Base-by-base conservation (phyloP, 2,329 filamentous ascomycete genomes). In the Microsporum canis region DNA sequence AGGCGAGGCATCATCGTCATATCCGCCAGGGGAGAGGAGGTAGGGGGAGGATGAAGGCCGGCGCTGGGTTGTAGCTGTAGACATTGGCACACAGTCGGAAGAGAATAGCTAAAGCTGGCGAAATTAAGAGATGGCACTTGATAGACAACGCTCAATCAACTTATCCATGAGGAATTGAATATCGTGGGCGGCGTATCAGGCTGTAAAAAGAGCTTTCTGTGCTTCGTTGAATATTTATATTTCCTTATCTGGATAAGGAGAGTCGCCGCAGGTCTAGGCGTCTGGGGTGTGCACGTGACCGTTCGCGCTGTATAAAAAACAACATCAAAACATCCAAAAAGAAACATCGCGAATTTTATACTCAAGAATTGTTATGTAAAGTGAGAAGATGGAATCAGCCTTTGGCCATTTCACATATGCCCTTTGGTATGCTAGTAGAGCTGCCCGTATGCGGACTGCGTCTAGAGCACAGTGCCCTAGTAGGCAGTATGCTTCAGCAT, bases 1-100 rank as follows among this genome's bases (percentile, higher is more conserved):
- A 5, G 86, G 88, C 10, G 82, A 76, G 59, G 84, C 85, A 72
- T 89, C 87, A 67, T 85, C 84, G 66, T 88, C 86, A 76, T 87
- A 87, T 56, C 78, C 80, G 63, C 77, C 73, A 45, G 85, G 84
- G 10, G 84, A 86, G 55, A 88, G 81, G 56, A 88, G 78, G 53
- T 79, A 81, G 34, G 68, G 68, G 58, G 68, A 69, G 29, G 65
- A 66, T 5, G 55, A 14, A 43, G 55, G 55, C 10, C 55, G 55
- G 27, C 36, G 55, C 39, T 41, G 36, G 55, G 17, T 57, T 39
- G 27, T 36, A 36, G 14, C 51, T n/a, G 51, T 17, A 43, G 55
- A 10, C 55, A 57, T 57, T 57, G 34, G 55, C 34, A 17, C 12
- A 14, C 12, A n/a, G 27, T 57, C 29, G 34, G 55, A 36, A 5